Evolutionary conservation across 257 asterid species (phyloP).

Genomic region (Ocimum tenuiflorum): DNA sequence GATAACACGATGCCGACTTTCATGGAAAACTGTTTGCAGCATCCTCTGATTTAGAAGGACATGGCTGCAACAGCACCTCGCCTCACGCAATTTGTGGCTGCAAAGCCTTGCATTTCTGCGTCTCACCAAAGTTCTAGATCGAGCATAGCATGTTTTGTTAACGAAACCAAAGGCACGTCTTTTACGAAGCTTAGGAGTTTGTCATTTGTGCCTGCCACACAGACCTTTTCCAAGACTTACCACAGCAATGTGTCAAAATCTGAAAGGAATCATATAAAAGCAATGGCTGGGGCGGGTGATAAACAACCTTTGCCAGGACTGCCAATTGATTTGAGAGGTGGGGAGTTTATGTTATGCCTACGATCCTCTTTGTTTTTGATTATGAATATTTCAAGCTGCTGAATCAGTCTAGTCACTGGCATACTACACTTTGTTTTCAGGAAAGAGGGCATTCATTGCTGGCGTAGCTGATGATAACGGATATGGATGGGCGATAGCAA

Average conservation of each 20-base stretch:
- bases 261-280: constrained; percentile 43
- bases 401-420: no score
- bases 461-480: constrained; percentile 96
- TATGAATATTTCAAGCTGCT: background rate
- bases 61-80: constrained; percentile 65
- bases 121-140: constrained; percentile 34
- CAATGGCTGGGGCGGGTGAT: constrained; percentile 54
- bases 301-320: constrained; percentile 62
- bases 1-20: background rate
- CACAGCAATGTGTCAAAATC: constrained; percentile 19
- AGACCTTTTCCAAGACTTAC: constrained; percentile 28
- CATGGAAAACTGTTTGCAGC: constrained; percentile 22
- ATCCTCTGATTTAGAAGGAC: constrained; percentile 16
- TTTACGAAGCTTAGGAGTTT: constrained; percentile 42
- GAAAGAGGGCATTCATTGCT: constrained; percentile 95
- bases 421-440: constrained; percentile 33
- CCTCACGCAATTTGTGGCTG: constrained; percentile 33
- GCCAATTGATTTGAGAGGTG: constrained; percentile 86
- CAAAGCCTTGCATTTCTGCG: constrained; percentile 34
- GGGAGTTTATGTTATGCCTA: background rate
- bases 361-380: background rate
- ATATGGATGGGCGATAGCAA: constrained; percentile 97
- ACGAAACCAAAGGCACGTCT: constrained; percentile 37
- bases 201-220: constrained; percentile 32
- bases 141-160: constrained; percentile 38